Conservation (phyloP, 2,329 filamentous ascomycete genomes). For the Thielaviopsis musarum region DNA sequence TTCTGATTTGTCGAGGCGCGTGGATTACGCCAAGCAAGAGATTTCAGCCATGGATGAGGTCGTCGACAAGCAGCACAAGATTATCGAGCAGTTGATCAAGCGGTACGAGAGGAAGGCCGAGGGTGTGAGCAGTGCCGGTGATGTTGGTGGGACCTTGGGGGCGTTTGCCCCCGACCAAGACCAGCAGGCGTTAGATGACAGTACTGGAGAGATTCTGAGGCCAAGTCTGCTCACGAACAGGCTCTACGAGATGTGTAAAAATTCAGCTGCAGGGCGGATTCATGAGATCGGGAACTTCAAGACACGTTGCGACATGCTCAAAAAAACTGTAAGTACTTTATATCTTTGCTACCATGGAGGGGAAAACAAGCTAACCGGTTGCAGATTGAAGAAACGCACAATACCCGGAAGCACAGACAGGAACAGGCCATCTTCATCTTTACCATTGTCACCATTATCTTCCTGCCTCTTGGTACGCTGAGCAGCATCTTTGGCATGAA, state of each 20-base stretch:
- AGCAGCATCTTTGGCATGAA: conserved; percentile 38
- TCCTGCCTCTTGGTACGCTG: conserved; percentile 29
- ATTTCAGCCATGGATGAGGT: background rate
- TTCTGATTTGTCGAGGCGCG: background rate
- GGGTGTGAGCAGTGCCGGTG: background rate
- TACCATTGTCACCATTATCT: conserved; percentile 32
- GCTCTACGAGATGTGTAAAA: background rate
- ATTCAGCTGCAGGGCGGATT: background rate
- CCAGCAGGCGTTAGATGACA: background rate
- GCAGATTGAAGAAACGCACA: conserved; percentile 18
- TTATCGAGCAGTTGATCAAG: background rate
- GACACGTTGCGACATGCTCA: background rate
- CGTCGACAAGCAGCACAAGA: background rate
- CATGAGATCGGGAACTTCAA: too few species aligned
- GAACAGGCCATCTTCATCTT: conserved; percentile 33
- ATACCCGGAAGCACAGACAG: conserved; percentile 27
- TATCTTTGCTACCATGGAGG: conserved; percentile 20
- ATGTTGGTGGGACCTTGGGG: background rate
- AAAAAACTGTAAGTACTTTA: background rate
- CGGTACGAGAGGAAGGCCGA: background rate
- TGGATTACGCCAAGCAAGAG: background rate
- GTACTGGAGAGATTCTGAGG: background rate
- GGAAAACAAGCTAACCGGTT: conserved; percentile 16
- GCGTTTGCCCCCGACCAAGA: background rate
- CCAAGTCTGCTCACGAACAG: background rate